Evolutionary conservation across 73 alveolate genomes (phyloP), one percentile per base, ranked within the genome.

Genomic region (Tetrahymena malaccensis): DNA sequence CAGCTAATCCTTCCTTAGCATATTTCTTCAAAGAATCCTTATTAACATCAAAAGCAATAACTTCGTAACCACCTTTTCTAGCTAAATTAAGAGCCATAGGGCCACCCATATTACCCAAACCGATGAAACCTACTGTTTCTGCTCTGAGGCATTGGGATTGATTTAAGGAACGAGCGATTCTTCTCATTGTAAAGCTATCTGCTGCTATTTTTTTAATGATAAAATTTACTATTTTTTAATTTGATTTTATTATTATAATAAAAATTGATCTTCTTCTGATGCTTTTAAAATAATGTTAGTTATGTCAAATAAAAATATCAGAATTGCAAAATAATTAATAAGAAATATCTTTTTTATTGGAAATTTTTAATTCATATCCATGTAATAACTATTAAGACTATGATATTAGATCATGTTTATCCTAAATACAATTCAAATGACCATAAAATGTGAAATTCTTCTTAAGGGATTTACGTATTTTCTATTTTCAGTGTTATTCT

Each of bases 41-140:
- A 83, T 93, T 96, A 17, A 96, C 34, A 97, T 97, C 98, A 56
- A 85, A 97, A 10, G 98, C 98, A 40, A 96, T 96, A 25, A 97
- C 98, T 31, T 95, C 94, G 93, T 93, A 97, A 6, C 98, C 98
- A 7, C 50, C 89, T 33, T 95, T 96, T 57, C 94, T 93, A 33
- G 96, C 93, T 85, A 96, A 94, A 94, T 96, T 97, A 93, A 85
- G 94, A 35, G 95, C 85, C 98, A 97, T 93, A 44, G 97, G 96
- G 94, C 96, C 96, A 37, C 99, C 99, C 99, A 98, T 98, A 94
- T 97, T 95, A 10, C 98, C 98, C 40, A 98, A 95, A 12, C 99
- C 99, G 31, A 98, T 94, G 97, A 97, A 97, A 22, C 98, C 99
- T 13, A 98, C 97, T 37, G 96, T 43, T 85, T 70, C 89, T 11